Percentiles rank a stretch among this genome's conserved stretches.
These are phyloP conservation scores for Lupinus albus DNA, from an alignment of 306 rosid genomes.

Conservation along the genomic window DNA sequence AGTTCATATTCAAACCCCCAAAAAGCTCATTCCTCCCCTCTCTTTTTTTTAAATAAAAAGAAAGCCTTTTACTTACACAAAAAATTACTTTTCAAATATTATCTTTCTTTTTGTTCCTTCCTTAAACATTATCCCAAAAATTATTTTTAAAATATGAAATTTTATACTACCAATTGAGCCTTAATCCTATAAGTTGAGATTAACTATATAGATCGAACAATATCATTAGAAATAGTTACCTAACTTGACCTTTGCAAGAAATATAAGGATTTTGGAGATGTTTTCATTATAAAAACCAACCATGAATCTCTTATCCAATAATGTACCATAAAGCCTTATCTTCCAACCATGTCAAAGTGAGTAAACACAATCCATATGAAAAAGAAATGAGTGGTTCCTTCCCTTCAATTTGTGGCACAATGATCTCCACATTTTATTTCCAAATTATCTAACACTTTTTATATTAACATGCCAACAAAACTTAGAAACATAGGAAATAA, in stretches of 20 bases:
- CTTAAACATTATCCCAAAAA: no score
- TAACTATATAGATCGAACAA: no score
- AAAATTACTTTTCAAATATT: no score
- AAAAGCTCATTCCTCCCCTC: no score
- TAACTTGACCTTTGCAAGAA: neutral
- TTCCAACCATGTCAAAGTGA: slow-evolving; percentile 54
- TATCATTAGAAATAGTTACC: no score
- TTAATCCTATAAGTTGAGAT: no score
- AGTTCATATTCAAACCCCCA: no score
- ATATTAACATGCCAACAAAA: slow-evolving; percentile 33
- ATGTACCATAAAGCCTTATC: slow-evolving; percentile 68
- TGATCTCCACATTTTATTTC: slow-evolving; percentile 43
- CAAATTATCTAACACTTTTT: slow-evolving; percentile 41
- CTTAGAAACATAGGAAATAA: slow-evolving; percentile 21
- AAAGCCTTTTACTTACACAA: no score
- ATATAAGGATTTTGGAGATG: neutral
- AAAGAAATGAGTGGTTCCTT: slow-evolving; percentile 58
- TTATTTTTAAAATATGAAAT: no score
- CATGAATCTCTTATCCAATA: slow-evolving; percentile 47
- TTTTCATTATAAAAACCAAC: slow-evolving; percentile 7
- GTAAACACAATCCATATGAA: slow-evolving; percentile 63
- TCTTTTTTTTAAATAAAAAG: no score
- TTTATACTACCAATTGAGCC: no score
- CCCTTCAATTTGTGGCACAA: slow-evolving; percentile 48
- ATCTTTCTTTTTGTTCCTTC: no score